phyloP scores from a whole-genome alignment of 352 stramenopile genomes.

The Phytophthora syringae region DNA sequence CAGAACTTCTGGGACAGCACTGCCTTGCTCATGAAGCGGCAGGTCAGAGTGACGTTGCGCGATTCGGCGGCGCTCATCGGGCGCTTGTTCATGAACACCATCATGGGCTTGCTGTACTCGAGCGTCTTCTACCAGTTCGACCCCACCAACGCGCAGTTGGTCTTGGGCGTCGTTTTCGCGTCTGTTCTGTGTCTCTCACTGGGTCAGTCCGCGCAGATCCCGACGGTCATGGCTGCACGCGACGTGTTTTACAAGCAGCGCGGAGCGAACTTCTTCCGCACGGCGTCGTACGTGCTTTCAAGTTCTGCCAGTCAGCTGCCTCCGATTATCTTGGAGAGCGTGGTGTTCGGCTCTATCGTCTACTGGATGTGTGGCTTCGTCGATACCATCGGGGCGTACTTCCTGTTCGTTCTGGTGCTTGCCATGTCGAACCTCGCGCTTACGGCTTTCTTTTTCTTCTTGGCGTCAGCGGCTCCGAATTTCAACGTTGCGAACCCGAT shows the following conservation, averaged over 20 bases:
- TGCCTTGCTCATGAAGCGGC: constrained; percentile 34
- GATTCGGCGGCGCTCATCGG: constrained; percentile 41
- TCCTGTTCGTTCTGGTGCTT: constrained; percentile 47
- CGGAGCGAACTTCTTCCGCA: constrained; percentile 79
- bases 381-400: constrained; percentile 20
- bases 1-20: constrained; percentile 38
- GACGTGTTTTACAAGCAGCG: constrained; percentile 84
- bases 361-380: constrained; percentile 84
- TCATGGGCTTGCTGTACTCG: constrained; percentile 50
- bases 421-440: constrained; percentile 44
- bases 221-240: constrained; percentile 61
- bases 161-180: constrained; percentile 81
- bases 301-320: constrained; percentile 42
- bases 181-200: constrained; percentile 73
- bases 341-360: constrained; percentile 78
- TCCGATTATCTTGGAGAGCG: constrained; percentile 49
- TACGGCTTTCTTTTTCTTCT: constrained; percentile 28
- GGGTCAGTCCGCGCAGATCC: constrained; percentile 66
- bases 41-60: constrained; percentile 40
- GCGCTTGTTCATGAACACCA: constrained; percentile 37
- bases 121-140: constrained; percentile 52
- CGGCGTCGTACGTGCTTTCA: constrained; percentile 66
- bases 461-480: constrained; percentile 19
- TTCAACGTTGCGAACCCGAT: constrained; percentile 32
- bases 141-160: constrained; percentile 33